Conservation (phyloP, 768 basidiomycete genomes). For the Daedaleopsis nitida region DNA sequence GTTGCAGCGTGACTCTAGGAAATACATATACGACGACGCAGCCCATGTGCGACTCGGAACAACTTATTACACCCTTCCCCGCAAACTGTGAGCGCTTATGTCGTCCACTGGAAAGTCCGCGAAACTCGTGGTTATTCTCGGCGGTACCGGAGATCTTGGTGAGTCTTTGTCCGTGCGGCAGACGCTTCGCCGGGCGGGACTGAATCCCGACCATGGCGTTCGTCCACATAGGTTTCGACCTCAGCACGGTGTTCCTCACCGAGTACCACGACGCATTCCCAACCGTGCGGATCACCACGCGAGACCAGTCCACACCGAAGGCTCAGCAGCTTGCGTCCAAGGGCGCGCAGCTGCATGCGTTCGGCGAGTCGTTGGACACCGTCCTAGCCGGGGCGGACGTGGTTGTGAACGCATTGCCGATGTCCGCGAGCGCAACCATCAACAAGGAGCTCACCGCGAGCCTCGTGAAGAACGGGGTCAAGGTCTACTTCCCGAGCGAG, state of each 20-base stretch:
- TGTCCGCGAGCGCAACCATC: background rate
- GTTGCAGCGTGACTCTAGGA: no score
- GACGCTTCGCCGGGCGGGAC: no score
- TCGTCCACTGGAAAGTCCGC: no score
- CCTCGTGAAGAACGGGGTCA: slow-evolving; percentile 6
- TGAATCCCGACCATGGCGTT: no score
- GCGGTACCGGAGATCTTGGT: no score
- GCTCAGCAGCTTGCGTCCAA: slow-evolving; percentile 16
- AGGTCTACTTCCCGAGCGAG: slow-evolving; percentile 24
- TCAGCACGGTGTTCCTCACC: slow-evolving; percentile 16
- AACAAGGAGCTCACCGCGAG: slow-evolving; percentile 12
- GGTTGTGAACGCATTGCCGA: slow-evolving; percentile 20
- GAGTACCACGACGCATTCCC: slow-evolving; percentile 17
- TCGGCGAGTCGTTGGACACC: slow-evolving; percentile 10
- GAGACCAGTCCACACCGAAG: slow-evolving; percentile 12
- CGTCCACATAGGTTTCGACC: background rate
- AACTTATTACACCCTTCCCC: no score
- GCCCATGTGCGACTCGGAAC: no score
- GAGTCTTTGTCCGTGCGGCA: no score
- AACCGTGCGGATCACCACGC: slow-evolving; percentile 19
- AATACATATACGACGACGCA: no score
- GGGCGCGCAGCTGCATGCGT: slow-evolving; percentile 19
- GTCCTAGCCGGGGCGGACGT: slow-evolving; percentile 23
- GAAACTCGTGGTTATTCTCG: no score
- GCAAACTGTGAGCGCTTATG: no score